These are phyloP conservation scores for Boletus rex-veris DNA, from an alignment of 768 basidiomycete genomes.

Conservation along the genomic window DNA sequence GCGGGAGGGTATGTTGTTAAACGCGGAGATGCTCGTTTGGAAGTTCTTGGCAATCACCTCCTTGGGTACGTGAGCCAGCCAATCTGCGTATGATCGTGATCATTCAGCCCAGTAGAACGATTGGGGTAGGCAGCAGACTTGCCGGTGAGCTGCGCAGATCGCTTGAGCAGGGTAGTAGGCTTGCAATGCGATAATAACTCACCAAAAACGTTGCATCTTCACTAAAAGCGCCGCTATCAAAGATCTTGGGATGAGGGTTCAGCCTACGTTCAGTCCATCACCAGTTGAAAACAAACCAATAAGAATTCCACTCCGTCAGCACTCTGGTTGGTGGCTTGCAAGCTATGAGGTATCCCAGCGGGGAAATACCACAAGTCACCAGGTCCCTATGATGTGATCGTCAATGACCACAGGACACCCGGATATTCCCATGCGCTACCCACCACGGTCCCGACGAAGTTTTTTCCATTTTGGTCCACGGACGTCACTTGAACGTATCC, in stretches of 20 bases:
- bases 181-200: background rate
- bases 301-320: conserved; percentile 49
- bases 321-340: conserved; percentile 45
- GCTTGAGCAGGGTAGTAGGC: background rate
- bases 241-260: conserved; percentile 16
- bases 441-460: conserved; percentile 48
- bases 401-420: background rate
- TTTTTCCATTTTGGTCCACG: conserved; percentile 44
- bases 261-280: background rate
- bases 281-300: conserved; percentile 23
- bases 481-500: conserved; percentile 42
- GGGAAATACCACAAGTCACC: conserved; percentile 58
- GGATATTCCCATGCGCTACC: conserved; percentile 9
- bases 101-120: background rate
- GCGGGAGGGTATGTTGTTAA: conserved; percentile 48
- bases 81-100: conserved; percentile 35
- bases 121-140: conserved; percentile 20
- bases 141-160: conserved; percentile 9
- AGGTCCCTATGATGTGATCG: conserved; percentile 27
- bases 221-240: conserved; percentile 40
- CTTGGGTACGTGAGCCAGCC: conserved; percentile 57
- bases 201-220: conserved; percentile 51
- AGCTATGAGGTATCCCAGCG: conserved; percentile 49
- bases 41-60: conserved; percentile 61
- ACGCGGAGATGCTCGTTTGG: conserved; percentile 40